Percentiles rank a stretch among this genome's conserved stretches.
phyloP scores from a whole-genome alignment of 2,329 filamentous ascomycete species.

The Erysiphe pulchra region DNA sequence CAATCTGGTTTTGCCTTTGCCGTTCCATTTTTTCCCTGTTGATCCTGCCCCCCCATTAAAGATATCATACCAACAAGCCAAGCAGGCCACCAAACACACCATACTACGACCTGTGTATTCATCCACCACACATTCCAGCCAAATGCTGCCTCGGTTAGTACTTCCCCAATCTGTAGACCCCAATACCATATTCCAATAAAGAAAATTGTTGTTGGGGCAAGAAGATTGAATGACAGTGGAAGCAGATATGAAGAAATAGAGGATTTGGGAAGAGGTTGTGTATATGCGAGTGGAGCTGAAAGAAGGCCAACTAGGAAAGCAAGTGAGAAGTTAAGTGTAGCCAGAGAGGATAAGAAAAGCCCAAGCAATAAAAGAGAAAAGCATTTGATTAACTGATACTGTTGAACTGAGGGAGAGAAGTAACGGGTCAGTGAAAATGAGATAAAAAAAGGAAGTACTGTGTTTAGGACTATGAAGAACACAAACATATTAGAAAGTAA shows the following conservation, averaged over 20 bases:
- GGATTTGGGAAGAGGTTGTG: slow-evolving; percentile 21
- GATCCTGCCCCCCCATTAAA: slow-evolving; percentile 19
- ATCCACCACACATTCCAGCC: slow-evolving; percentile 77
- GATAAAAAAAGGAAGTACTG: slow-evolving; percentile 28
- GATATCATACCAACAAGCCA: slow-evolving; percentile 45
- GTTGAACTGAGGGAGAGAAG: slow-evolving; percentile 33
- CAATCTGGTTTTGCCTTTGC: too few species aligned
- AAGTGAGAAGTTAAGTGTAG: slow-evolving; percentile 86
- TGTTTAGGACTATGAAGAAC: slow-evolving; percentile 27
- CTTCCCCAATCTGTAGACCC: slow-evolving; percentile 23
- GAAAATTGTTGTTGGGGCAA: slow-evolving; percentile 33
- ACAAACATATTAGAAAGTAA: slow-evolving; percentile 32
- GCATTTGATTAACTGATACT: slow-evolving; percentile 58
- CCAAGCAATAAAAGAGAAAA: slow-evolving; percentile 84
- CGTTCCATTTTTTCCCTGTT: neutral
- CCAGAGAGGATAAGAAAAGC: slow-evolving; percentile 74
- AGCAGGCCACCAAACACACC: slow-evolving; percentile 87
- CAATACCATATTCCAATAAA: slow-evolving; percentile 22
- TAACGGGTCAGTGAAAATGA: slow-evolving; percentile 26
- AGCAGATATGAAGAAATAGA: slow-evolving; percentile 18
- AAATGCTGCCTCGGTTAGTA: slow-evolving; percentile 52
- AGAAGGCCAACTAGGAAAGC: slow-evolving; percentile 64
- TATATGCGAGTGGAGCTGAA: slow-evolving; percentile 56
- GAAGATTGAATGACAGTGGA: slow-evolving; percentile 25
- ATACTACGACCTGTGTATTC: slow-evolving; percentile 74